Evolutionary conservation across 2,329 filamentous ascomycete genomes (phyloP), one percentile per base, ranked within the genome.

Genomic region (Fusarium mexicanum): DNA sequence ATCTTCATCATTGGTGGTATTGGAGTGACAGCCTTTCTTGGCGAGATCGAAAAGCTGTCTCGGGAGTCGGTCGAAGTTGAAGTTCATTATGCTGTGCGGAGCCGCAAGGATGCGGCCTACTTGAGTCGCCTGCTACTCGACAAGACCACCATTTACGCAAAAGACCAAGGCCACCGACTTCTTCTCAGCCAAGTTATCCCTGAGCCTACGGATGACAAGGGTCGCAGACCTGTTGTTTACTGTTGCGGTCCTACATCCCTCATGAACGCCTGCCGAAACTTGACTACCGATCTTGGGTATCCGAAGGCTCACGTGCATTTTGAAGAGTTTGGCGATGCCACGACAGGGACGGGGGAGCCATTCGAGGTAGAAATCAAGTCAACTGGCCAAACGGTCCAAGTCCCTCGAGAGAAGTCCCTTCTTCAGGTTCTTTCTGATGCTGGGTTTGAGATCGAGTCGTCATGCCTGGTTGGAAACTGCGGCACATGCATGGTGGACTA

Each of bases 401-500:
- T 72, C 1, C 48, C 69, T 12, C 41, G 40, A 1, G 44, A 69
- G 2, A 73, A 65, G 26, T 73, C 69, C 13, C 70, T 72, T 33
- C 69, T 72, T 3, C 58, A 72, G 29, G 69, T 72, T 6, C 50
- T 73, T 16, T 59, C 58, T 3, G 71, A 73, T 3, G 71, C 71
- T 6, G 71, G 71, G 1, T 53, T 73, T 7, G 71, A 74, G 20
- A 38, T 73, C 5, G 71, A 73, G 31, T 73, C 71, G 10, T 73
- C 71, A 1, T 73, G 71, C 29, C 14, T 71, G 3, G 71, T 73
- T 20, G 71, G 71, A 17, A 73, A 73, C 24, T 73, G 71, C 4
- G 71, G 71, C 4, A 73, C 71, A 18, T 73, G 71, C 24, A 73
- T 73, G 71, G 51, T 73, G 14, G 66, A 73, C 11, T 43, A 55